phyloP scores from a whole-genome alignment of 2,329 filamentous ascomycete species.

The Penicillium sp. region DNA sequence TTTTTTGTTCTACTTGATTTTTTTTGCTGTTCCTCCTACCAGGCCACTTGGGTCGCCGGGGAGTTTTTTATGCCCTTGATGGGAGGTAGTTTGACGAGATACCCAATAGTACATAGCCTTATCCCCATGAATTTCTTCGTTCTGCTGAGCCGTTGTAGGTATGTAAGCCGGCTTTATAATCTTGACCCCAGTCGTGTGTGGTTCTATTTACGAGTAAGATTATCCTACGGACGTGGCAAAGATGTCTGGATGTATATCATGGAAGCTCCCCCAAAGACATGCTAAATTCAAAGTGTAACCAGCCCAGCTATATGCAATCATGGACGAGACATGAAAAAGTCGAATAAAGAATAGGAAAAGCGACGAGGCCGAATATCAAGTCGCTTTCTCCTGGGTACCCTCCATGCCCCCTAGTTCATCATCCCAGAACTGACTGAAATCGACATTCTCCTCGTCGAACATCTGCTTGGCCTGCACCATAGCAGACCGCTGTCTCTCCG shows the following conservation, averaged over 20 bases:
- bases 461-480: conserved; percentile 76
- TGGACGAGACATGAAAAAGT: background rate
- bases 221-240: too few species aligned
- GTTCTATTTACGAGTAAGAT: background rate
- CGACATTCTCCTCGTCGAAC: conserved; percentile 75
- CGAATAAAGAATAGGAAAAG: background rate
- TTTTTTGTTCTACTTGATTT: conserved; percentile 14
- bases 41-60: background rate
- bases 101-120: conserved; percentile 27
- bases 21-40: conserved; percentile 3
- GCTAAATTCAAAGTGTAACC: background rate
- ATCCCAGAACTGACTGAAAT: conserved; percentile 81
- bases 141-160: background rate
- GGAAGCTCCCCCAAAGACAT: background rate
- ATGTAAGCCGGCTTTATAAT: too few species aligned
- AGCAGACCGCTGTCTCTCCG: conserved; percentile 72
- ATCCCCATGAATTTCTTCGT: background rate
- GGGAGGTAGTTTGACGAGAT: conserved; percentile 26
- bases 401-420: conserved; percentile 67
- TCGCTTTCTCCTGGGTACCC: conserved; percentile 46
- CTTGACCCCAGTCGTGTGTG: background rate
- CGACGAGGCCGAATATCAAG: conserved; percentile 5
- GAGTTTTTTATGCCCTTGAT: conserved; percentile 13
- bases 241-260: background rate
- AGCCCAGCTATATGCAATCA: conserved; percentile 8